Base-by-base conservation (phyloP, 2,329 filamentous ascomycete species). In the Stachybotrys chartarum region DNA sequence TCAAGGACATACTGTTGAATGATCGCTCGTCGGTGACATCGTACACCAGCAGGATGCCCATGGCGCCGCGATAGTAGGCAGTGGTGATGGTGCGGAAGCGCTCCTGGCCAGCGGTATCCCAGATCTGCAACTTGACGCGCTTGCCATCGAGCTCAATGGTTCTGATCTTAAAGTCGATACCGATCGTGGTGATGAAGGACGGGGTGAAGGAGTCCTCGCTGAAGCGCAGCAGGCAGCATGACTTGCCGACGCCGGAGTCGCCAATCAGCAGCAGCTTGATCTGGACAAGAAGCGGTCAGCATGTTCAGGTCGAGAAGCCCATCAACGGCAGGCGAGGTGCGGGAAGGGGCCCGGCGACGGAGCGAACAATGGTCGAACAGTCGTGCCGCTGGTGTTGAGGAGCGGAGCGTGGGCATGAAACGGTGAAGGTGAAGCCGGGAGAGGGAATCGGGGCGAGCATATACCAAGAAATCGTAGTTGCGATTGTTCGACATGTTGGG, bases 141-240 rank as follows among this genome's bases (percentile, higher is more conserved):
- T 99, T 99, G 72, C 93, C 93, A 76, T 99, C 94, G 64, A 99
- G 82, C 78, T 99, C 94, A 77, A 99, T 99, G 62, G 94, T 99
- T 64, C 94, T 85, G 72, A 99, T 99, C 83, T 99, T 99, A 81
- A 99, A 99, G 78, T 99, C 94, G 79, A 99, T 97, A 65, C 94
- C 94, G 75, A 99, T 99, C 60, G 94, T 99, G 60, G 92, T 96
- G 80, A 97, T 97, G 81, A 96, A 97, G 65, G 91, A 96, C 48
- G 92, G 92, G 54, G 92, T 97, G 78, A 96, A 97, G 50, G 90
- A 95, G 80, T 97, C 92, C 78, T 97, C 92, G 75, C 91, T 96
- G 80, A 97, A 97, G 66, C 92, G 90, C 70, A 97, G 80, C 72
- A 97, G 83, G 76, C 92, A 96, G 85, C 92, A 97, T 64, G 92